Percentiles rank a stretch among this genome's conserved stretches.
Evolutionary conservation across 257 asterid species (phyloP).

Genomic region (Scutellaria minor): DNA sequence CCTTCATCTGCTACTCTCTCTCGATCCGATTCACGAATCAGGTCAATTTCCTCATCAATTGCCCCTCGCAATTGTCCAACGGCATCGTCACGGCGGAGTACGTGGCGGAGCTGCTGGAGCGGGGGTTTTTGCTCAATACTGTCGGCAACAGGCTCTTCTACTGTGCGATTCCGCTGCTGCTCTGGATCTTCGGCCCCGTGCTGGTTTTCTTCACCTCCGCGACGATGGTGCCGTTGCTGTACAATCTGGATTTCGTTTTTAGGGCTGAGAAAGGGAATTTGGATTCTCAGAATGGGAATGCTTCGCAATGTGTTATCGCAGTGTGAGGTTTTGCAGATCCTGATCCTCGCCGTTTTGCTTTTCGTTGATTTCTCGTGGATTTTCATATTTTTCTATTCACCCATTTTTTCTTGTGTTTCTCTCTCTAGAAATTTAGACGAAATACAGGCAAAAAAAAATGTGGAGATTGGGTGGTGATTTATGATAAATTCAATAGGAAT

Average conservation of each 20-base stretch:
- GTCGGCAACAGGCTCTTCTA: constrained; percentile 81
- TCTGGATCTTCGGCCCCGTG: constrained; percentile 89
- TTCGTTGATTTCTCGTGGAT: no score
- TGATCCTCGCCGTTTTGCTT: no score
- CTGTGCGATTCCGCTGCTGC: constrained; percentile 69
- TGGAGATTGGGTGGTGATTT: no score
- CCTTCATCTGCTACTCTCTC: constrained; percentile 78
- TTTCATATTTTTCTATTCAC: no score
- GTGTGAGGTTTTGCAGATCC: no score
- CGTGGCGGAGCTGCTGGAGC: constrained; percentile 69
- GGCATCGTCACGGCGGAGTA: constrained; percentile 53
- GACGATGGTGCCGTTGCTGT: constrained; percentile 70
- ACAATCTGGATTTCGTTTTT: constrained; percentile 69
- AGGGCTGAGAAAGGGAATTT: constrained; percentile 35
- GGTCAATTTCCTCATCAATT: constrained; percentile 81
- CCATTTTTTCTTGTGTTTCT: no score
- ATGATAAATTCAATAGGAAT: no score
- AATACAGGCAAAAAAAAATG: no score
- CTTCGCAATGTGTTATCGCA: no score
- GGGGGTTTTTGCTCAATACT: constrained; percentile 60
- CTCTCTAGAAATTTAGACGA: no score
- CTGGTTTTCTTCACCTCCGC: constrained; percentile 61
- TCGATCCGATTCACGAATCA: constrained; percentile 77
- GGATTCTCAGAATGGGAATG: neutral
- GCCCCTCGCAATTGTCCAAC: constrained; percentile 36